Evolutionary conservation across 208 protist species (phyloP).

Genomic region (Novymonas esmeraldas): DNA sequence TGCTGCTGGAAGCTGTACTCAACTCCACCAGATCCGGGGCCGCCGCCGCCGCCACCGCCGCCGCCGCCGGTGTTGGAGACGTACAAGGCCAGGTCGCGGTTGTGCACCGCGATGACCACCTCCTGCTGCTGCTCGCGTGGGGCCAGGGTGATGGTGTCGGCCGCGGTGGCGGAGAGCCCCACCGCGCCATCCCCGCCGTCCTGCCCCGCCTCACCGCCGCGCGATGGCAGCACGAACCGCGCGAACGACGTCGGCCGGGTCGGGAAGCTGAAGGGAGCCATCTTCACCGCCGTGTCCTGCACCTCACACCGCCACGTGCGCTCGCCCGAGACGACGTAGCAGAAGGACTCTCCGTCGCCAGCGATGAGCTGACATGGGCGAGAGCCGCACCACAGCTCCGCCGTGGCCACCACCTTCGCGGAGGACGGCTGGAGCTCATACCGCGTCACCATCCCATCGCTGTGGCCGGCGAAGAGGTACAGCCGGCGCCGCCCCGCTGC

Average conservation of each 20-base stretch:
- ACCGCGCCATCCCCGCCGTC: conserved; percentile 22
- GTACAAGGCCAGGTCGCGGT: conserved; percentile 65
- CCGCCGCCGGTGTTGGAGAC: conserved; percentile 36
- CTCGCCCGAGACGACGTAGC: conserved; percentile 70
- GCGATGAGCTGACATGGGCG: conserved; percentile 67
- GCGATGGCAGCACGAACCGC: conserved; percentile 49
- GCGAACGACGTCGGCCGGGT: conserved; percentile 58
- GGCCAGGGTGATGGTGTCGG: conserved; percentile 21
- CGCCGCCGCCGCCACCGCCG: conserved; percentile 5
- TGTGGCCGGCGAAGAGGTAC: conserved; percentile 79
- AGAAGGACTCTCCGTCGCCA: conserved; percentile 70
- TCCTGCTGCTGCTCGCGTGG: conserved; percentile 44
- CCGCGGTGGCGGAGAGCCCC: conserved; percentile 6
- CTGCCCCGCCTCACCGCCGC: conserved; percentile 1
- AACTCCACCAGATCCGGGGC: conserved; percentile 32
- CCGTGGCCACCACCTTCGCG: conserved; percentile 55
- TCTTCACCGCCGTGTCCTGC: conserved; percentile 54
- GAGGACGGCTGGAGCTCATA: conserved; percentile 65
- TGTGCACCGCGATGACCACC: conserved; percentile 65
- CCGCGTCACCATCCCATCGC: conserved; percentile 68
- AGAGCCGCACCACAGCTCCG: conserved; percentile 55
- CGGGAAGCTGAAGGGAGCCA: conserved; percentile 79
- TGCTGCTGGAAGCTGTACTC: conserved; percentile 79
- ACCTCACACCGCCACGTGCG: conserved; percentile 77
- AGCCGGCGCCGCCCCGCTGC: conserved; percentile 33